Percentiles rank a stretch among this genome's conserved stretches.
Evolutionary conservation across 2,329 filamentous ascomycete species (phyloP).

Genomic region (Myriosclerotinia scirpicola): DNA sequence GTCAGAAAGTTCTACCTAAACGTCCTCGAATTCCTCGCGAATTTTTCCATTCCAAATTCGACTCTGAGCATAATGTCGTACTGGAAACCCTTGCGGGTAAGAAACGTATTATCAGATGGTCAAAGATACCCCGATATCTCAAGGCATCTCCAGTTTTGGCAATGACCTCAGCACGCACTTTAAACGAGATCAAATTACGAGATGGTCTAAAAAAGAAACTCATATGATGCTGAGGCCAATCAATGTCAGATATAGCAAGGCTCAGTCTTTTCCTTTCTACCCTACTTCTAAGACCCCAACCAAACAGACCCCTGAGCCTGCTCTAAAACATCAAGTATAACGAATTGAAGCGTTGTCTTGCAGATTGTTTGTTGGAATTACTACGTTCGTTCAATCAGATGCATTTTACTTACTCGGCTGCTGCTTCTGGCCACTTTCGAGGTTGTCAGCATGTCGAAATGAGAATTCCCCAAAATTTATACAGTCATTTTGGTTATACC

Average conservation of each 20-base stretch:
- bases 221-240: neutral
- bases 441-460: conserved; percentile 19
- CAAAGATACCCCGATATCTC: neutral
- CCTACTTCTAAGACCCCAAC: conserved; percentile 1
- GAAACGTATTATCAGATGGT: conserved; percentile 9
- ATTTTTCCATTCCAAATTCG: neutral
- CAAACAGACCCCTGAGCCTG: conserved; percentile 4
- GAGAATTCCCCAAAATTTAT: neutral
- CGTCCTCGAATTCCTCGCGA: neutral
- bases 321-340: conserved; percentile 2
- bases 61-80: neutral
- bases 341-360: conserved; percentile 10
- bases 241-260: neutral
- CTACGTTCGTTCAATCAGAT: neutral
- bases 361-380: conserved; percentile 17
- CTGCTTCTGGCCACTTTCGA: conserved; percentile 3
- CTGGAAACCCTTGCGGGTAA: neutral
- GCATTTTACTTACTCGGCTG: neutral
- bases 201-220: conserved; percentile 5
- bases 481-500: conserved; percentile 4
- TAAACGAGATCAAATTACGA: conserved; percentile 12
- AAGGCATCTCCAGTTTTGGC: neutral
- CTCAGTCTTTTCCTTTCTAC: neutral
- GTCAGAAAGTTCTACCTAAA: neutral
- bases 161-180: neutral